Evolutionary conservation across 2,329 filamentous ascomycete genomes (phyloP).

Genomic region (Aspergillus neoniger): DNA sequence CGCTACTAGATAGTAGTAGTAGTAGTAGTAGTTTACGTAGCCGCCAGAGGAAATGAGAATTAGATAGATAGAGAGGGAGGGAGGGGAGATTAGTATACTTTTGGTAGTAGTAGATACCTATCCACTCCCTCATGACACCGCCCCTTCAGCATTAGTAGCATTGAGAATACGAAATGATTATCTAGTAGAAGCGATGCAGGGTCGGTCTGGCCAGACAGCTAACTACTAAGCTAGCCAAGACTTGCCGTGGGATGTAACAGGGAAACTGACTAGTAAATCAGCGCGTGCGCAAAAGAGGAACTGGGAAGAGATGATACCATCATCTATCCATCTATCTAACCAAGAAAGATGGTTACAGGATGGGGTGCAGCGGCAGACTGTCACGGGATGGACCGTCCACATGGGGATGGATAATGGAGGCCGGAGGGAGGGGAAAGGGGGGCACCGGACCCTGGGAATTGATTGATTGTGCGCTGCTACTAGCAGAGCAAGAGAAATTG

Average conservation of each 20-base stretch:
- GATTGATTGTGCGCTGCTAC: background rate
- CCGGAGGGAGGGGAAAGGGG: too few species aligned
- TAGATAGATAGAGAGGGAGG: too few species aligned
- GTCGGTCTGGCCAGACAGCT: background rate
- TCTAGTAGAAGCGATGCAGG: background rate
- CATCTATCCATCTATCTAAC: too few species aligned
- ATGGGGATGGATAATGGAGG: background rate
- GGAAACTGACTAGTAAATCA: too few species aligned
- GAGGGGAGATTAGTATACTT: background rate
- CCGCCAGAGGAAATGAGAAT: too few species aligned
- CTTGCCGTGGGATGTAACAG: background rate
- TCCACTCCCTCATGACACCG: background rate
- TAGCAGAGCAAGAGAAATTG: background rate
- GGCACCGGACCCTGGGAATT: conserved; percentile 4
- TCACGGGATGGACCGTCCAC: conserved; percentile 14
- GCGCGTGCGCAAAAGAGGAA: too few species aligned
- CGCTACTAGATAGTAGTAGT: too few species aligned
- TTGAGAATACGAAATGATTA: background rate
- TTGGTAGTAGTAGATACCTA: background rate
- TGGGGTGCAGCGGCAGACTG: conserved; percentile 12
- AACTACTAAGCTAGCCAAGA: background rate
- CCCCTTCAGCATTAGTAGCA: too few species aligned
- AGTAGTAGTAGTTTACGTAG: too few species aligned
- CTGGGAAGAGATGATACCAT: too few species aligned
- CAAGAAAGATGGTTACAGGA: background rate